Evolutionary conservation across 495 filamentous ascomycete genomes (phyloP).

Genomic region (Penicillium nucicola): DNA sequence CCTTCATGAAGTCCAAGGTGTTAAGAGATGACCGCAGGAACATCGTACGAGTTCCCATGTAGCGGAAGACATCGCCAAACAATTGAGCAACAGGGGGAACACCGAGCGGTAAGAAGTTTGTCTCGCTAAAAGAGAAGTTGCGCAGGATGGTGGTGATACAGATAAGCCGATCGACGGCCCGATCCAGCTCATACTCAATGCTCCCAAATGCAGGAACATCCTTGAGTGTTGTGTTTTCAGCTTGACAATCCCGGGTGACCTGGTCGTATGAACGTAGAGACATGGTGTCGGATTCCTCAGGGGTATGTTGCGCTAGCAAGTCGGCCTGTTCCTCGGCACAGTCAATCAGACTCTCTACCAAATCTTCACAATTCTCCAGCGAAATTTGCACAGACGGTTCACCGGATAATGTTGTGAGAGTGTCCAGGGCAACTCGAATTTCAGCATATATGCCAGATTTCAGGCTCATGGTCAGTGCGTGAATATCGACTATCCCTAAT

Average conservation of each 20-base stretch:
- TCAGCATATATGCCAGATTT: conserved; percentile 88
- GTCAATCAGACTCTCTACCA: conserved; percentile 84
- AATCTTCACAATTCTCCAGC: conserved; percentile 76
- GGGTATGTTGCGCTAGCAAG: conserved; percentile 70
- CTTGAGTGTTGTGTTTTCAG: conserved; percentile 66
- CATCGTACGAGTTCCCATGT: conserved; percentile 86
- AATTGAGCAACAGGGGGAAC: conserved; percentile 75
- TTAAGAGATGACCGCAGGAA: conserved; percentile 75
- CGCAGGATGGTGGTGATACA: conserved; percentile 90
- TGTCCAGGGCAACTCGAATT: conserved; percentile 83
- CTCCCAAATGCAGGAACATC: conserved; percentile 72
- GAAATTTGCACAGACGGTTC: conserved; percentile 58
- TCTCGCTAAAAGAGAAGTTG: conserved; percentile 83
- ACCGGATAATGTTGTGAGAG: conserved; percentile 68
- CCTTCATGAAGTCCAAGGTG: conserved; percentile 95
- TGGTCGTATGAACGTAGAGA: conserved; percentile 83
- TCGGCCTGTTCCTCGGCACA: conserved; percentile 87
- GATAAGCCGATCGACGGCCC: conserved; percentile 80
- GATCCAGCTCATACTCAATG: conserved; percentile 77
- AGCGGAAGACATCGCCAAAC: conserved; percentile 74
- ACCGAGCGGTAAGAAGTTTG: conserved; percentile 69
- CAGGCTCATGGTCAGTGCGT: conserved; percentile 87
- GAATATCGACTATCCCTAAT: conserved; percentile 83
- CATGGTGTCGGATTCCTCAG: conserved; percentile 81
- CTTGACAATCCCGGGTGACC: conserved; percentile 68